A percentile compares a stretch with the other conserved stretches of the same genome.
These are phyloP conservation scores for Pseudogymnoascus sp. DNA, from an alignment of 2,329 filamentous ascomycete genomes.

Conservation along the genomic window DNA sequence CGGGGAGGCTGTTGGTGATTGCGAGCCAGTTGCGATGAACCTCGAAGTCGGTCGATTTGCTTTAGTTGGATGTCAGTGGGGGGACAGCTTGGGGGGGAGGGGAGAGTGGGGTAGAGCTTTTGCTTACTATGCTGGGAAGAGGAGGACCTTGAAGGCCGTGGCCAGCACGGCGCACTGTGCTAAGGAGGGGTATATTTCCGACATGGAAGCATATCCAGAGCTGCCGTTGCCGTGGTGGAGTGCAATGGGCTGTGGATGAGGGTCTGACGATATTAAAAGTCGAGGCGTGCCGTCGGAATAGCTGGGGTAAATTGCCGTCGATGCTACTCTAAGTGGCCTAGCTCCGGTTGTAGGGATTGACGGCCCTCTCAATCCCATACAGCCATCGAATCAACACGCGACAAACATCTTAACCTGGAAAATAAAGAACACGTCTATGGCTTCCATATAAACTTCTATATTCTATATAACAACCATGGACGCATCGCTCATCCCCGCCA, in stretches of 20 bases:
- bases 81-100: background rate
- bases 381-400: background rate
- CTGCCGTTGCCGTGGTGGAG: background rate
- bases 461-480: conserved; percentile 20
- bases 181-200: conserved; percentile 77
- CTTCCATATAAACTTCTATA: background rate
- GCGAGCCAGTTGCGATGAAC: conserved; percentile 98
- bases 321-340: background rate
- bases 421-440: background rate
- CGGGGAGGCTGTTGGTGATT: conserved; percentile 79
- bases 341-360: background rate
- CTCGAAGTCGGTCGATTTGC: conserved; percentile 98
- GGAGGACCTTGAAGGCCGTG: conserved; percentile 79
- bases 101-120: background rate
- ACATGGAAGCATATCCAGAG: conserved; percentile 45
- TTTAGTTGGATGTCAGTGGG: conserved; percentile 31
- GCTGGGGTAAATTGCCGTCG: background rate
- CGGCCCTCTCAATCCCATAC: background rate
- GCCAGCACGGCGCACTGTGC: conserved; percentile 79
- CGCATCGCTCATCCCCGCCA: conserved; percentile 31
- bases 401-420: background rate
- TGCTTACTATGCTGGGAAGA: conserved; percentile 83
- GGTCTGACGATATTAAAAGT: background rate
- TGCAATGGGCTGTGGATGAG: background rate
- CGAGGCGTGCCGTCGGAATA: background rate